phyloP scores from a whole-genome alignment of 2,329 filamentous ascomycete genomes.

The Fusarium sp. region DNA sequence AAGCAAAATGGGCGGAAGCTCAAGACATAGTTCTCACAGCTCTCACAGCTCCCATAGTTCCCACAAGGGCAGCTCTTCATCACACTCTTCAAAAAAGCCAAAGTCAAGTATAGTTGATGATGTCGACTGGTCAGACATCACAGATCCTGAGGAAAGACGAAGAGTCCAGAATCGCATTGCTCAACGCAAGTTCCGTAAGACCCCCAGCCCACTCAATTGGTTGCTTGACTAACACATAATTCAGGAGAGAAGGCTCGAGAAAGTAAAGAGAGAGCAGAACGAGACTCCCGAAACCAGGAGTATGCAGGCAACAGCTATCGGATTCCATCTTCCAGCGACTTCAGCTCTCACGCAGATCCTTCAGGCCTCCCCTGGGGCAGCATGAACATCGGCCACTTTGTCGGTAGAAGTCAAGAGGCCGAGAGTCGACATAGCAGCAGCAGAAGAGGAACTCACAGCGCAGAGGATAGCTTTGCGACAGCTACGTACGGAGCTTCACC shows the following conservation, averaged over 20 bases:
- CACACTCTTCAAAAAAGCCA: conserved; percentile 53
- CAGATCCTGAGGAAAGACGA: conserved; percentile 77
- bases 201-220: neutral
- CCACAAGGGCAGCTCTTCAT: conserved; percentile 48
- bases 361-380: conserved; percentile 81
- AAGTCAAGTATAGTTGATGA: conserved; percentile 58
- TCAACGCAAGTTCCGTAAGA: conserved; percentile 80
- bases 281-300: conserved; percentile 72
- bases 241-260: conserved; percentile 78
- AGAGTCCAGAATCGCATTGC: conserved; percentile 82
- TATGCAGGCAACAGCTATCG: conserved; percentile 74
- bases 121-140: conserved; percentile 77
- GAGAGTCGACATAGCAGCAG: conserved; percentile 60
- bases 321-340: conserved; percentile 68
- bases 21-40: conserved; percentile 40
- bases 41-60: conserved; percentile 43
- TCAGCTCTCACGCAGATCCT: conserved; percentile 63
- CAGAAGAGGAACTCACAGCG: conserved; percentile 53
- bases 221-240: neutral
- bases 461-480: conserved; percentile 52
- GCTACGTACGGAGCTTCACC: conserved; percentile 46
- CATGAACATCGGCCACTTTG: conserved; percentile 69
- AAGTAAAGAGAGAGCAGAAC: conserved; percentile 73
- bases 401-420: conserved; percentile 64
- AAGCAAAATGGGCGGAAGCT: conserved; percentile 44